Evolutionary conservation across 169 alveolate species (phyloP).

Genomic region (Eimeria acervulina): DNA sequence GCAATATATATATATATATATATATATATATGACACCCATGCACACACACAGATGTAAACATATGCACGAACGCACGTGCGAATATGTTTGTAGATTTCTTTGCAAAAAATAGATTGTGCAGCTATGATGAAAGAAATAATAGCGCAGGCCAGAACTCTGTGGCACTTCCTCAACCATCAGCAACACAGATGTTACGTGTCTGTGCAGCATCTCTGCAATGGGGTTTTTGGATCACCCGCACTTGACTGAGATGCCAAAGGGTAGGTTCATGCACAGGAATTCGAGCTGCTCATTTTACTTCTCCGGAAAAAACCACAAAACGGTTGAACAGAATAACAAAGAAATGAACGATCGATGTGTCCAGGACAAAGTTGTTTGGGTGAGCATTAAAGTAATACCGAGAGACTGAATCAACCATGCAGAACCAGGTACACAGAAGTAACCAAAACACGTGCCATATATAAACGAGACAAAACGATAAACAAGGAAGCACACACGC

Average conservation of each 20-base stretch:
- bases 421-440: not conserved
- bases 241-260: not conserved
- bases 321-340: too few species aligned
- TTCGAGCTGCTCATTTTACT: not conserved
- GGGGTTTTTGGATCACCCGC: too few species aligned
- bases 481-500: not conserved
- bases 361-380: too few species aligned
- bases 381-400: too few species aligned
- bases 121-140: not conserved
- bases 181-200: not conserved
- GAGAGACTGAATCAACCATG: not conserved
- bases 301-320: not conserved
- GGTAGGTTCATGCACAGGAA: not conserved
- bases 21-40: too few species aligned
- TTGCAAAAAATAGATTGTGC: not conserved
- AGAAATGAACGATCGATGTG: not conserved
- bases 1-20: too few species aligned
- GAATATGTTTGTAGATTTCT: not conserved
- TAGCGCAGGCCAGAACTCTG: not conserved
- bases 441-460: not conserved
- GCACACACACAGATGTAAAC: too few species aligned
- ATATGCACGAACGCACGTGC: not conserved
- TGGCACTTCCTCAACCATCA: not conserved
- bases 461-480: not conserved
- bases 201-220: too few species aligned